Conservation (phyloP, 2,329 filamentous ascomycete species). For the Microcyclosporella mali region DNA sequence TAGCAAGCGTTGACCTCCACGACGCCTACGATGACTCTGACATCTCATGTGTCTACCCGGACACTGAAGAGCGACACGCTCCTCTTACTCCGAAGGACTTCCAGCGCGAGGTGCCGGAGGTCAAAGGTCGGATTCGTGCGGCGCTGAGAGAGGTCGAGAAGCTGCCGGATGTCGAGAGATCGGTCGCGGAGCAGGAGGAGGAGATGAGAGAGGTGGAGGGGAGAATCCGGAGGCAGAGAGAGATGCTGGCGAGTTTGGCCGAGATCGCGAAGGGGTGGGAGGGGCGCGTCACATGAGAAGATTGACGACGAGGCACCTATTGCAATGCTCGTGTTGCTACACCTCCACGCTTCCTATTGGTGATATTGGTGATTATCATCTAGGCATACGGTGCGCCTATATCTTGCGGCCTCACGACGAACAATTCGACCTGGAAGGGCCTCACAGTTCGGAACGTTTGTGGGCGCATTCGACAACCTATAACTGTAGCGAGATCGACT, state of each 20-base stretch:
- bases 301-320: too few species aligned
- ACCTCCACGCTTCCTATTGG: too few species aligned
- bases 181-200: conserved; percentile 60
- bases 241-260: conserved; percentile 50
- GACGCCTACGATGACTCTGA: conserved; percentile 8
- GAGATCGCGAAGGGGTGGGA: conserved; percentile 22
- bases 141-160: conserved; percentile 61
- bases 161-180: conserved; percentile 64
- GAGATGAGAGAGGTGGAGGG: conserved; percentile 64
- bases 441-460: too few species aligned
- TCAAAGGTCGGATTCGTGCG: conserved; percentile 67
- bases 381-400: too few species aligned
- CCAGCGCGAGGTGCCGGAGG: conserved; percentile 61
- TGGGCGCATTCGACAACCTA: too few species aligned
- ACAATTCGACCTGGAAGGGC: too few species aligned
- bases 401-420: too few species aligned
- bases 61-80: conserved; percentile 9
- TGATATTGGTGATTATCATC: too few species aligned
- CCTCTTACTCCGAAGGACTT: conserved; percentile 67
- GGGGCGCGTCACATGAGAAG: background rate
- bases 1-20: conserved; percentile 1
- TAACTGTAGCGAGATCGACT: too few species aligned
- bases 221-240: conserved; percentile 57
- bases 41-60: conserved; percentile 34
- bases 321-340: too few species aligned